Evolutionary conservation across 768 basidiomycete species (phyloP), one percentile per base, ranked within the genome.

Genomic region (Tylopilus plumbeoviolaceoides): DNA sequence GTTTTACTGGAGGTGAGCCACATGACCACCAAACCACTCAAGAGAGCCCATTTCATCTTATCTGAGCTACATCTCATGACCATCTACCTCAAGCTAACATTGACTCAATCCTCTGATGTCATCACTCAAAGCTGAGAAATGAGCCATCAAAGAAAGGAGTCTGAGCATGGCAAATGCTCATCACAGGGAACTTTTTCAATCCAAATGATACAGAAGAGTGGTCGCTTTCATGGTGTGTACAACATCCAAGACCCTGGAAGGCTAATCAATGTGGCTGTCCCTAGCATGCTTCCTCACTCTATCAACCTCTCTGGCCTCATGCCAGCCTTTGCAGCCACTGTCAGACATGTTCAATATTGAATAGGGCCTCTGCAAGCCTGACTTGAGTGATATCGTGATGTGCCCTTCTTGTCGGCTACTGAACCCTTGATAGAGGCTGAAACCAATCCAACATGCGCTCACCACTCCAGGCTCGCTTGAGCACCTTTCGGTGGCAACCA

Each of bases 331-430:
- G 87, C 91, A 0, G 84, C 86, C 12, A 84, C 77, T 99, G 15
- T 87, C 95, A 0, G 95, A 98, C 69, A 83, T 97, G 14, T 84
- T 98, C 57, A 82, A 84, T 8, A 86, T 97, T 51, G 92, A 98
- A 69, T 98, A 93, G 89, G 95, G 94, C 0, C 73, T 97, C 20
- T 76, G 87, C 25, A 95, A 92, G 62, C 74, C 95, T 62, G 84
- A 93, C 59, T 68, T 98, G 20, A 91, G 94, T 58, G 89, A 92
- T 47, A 76, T 79, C 53, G 93, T 21, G 47, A n/a, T n/a, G 1
- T 25, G 25, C 46, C 20, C 23, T 41, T 45, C 2, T 35, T 31
- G 15, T 23, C 39, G n/a, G 25, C 8, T 44, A 36, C 45, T 59
- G 31, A 60, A 20, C 14, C 10, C 18, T 23, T 10, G 43, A 25